A percentile compares a stretch with the other conserved stretches of the same genome.
phyloP scores from a whole-genome alignment of 1,139 yeast genomes.

The Candida pseudocylindracea region DNA sequence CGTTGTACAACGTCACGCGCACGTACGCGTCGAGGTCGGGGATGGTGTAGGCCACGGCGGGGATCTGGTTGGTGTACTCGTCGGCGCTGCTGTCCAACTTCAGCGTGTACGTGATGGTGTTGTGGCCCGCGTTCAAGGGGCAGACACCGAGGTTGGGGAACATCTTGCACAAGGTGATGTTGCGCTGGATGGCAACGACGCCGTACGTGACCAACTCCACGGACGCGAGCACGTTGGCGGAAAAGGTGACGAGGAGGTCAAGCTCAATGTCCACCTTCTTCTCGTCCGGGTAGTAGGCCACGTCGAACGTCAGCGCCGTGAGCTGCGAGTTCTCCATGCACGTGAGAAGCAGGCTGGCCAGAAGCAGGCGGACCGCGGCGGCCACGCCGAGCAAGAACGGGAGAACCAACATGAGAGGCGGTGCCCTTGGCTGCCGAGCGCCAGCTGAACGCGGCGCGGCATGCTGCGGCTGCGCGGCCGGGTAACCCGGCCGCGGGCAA shows the following conservation, averaged over 20 bases:
- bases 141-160: conserved; percentile 24
- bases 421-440: too few relatives aligned
- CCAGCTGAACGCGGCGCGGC: too few relatives aligned
- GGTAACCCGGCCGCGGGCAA: too few relatives aligned
- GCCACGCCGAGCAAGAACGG: neutral
- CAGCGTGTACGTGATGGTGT: conserved; percentile 31
- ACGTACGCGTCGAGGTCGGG: conserved; percentile 94
- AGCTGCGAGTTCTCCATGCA: conserved; percentile 1
- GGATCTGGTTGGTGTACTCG: conserved; percentile 23
- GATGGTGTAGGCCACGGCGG: conserved; percentile 67
- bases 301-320: conserved; percentile 20
- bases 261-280: conserved; percentile 41
- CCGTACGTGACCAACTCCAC: conserved; percentile 68
- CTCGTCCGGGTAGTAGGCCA: conserved; percentile 45
- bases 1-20: conserved; percentile 38
- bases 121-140: conserved; percentile 75
- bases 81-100: conserved; percentile 7
- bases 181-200: conserved; percentile 31
- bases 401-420: too few relatives aligned
- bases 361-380: conserved; percentile 6
- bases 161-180: conserved; percentile 41
- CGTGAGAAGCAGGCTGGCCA: conserved; percentile 14
- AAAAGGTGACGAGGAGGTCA: conserved; percentile 60
- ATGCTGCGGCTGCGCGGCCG: too few relatives aligned
- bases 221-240: conserved; percentile 49